Percentiles rank a stretch among this genome's conserved stretches.
phyloP scores from a whole-genome alignment of 805 yeast genomes.

The Saccharomycopsis amapae region DNA sequence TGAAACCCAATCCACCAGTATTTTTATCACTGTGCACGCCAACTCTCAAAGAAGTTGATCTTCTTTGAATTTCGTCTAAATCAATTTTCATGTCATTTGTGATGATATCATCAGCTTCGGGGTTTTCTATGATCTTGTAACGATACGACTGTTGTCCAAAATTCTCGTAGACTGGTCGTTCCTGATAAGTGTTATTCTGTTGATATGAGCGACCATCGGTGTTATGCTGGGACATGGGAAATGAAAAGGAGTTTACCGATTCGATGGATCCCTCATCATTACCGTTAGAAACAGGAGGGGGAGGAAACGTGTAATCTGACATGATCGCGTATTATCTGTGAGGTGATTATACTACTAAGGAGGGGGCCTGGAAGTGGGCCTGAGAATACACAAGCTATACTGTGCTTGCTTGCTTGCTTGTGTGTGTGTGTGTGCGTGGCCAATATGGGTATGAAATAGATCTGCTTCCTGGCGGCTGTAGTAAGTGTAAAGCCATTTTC shows the following conservation, averaged over 20 bases:
- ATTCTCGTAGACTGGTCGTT: background rate
- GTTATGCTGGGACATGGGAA: background rate
- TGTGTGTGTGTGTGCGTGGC: too few species aligned
- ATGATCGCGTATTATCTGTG: background rate
- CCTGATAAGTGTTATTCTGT: too few species aligned
- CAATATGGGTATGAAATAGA: too few species aligned
- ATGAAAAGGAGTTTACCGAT: background rate
- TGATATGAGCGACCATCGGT: background rate
- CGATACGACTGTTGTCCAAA: background rate
- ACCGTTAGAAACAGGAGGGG: background rate
- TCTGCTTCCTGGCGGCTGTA: too few species aligned
- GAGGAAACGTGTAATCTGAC: slow-evolving; percentile 13
- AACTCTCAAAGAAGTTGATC: slow-evolving; percentile 1
- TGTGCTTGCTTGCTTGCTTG: too few species aligned
- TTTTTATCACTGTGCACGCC: background rate
- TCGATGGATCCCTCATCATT: background rate
- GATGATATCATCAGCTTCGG: background rate
- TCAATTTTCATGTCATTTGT: slow-evolving; percentile 9
- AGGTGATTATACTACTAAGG: background rate
- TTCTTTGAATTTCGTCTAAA: slow-evolving; percentile 19
- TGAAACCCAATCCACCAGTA: background rate
- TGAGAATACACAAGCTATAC: too few species aligned
- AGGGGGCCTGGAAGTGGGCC: background rate
- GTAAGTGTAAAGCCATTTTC: too few species aligned
- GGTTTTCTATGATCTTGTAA: background rate